Conservation (phyloP, 768 basidiomycete species). For the Psilocybe sp. region DNA sequence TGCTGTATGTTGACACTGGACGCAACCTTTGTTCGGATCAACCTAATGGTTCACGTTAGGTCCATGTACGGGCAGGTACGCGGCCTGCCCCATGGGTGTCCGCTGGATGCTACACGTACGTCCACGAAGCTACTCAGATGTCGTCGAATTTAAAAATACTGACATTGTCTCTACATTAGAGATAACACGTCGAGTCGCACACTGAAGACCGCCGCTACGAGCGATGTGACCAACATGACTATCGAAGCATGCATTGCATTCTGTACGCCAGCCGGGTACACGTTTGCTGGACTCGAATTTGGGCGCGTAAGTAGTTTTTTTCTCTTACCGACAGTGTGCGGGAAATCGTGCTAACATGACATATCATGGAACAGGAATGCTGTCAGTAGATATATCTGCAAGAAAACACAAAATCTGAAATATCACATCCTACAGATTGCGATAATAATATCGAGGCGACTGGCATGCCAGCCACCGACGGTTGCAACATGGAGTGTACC, state of each 20-base stretch:
- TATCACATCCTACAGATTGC: slow-evolving; percentile 44
- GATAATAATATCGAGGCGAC: slow-evolving; percentile 42
- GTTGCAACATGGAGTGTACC: slow-evolving; percentile 55
- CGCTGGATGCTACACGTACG: too few species aligned
- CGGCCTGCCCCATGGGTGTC: too few species aligned
- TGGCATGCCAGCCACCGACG: slow-evolving; percentile 37
- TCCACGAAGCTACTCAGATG: too few species aligned
- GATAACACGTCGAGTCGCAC: slow-evolving; percentile 56
- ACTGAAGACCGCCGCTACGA: slow-evolving; percentile 40
- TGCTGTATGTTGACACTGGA: too few species aligned
- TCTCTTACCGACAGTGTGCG: not conserved
- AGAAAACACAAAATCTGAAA: not conserved
- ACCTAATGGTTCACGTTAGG: too few species aligned
- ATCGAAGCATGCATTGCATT: slow-evolving; percentile 44
- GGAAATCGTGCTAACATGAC: not conserved
- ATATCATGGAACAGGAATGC: slow-evolving; percentile 13
- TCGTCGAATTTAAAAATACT: too few species aligned
- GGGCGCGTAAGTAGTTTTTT: slow-evolving; percentile 5
- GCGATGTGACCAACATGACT: slow-evolving; percentile 55
- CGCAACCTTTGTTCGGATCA: too few species aligned
- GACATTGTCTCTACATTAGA: slow-evolving; percentile 23
- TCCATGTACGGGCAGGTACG: too few species aligned
- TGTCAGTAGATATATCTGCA: slow-evolving; percentile 14
- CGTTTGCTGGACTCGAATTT: slow-evolving; percentile 56
- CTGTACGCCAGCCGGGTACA: slow-evolving; percentile 41